phyloP scores from a whole-genome alignment of 2,329 filamentous ascomycete genomes.

The Aspergillus sp. region DNA sequence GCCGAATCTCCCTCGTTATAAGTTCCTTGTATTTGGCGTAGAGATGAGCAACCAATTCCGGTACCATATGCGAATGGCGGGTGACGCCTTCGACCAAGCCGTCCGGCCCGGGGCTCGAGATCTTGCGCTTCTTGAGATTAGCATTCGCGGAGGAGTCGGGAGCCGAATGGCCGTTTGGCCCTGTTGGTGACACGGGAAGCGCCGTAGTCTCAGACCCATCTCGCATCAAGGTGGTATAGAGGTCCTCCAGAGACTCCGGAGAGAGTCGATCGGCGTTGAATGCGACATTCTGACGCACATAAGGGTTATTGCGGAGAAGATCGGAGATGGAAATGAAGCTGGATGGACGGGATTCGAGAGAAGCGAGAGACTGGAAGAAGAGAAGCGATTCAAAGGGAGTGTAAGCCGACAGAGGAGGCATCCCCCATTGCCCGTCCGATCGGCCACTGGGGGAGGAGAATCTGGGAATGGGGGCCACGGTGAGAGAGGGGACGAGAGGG shows the following conservation, averaged over 20 bases:
- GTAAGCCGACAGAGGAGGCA: constrained; percentile 58
- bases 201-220: constrained; percentile 55
- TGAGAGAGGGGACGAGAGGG: constrained; percentile 9
- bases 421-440: constrained; percentile 41
- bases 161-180: constrained; percentile 23
- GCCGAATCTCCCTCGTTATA: constrained; percentile 60
- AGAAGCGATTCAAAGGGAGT: constrained; percentile 80
- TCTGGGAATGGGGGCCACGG: constrained; percentile 31
- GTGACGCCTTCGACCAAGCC: constrained; percentile 56
- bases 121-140: constrained; percentile 65
- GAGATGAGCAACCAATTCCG: constrained; percentile 61
- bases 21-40: constrained; percentile 67
- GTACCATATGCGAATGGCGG: constrained; percentile 60
- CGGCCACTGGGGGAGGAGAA: constrained; percentile 28
- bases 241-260: constrained; percentile 67
- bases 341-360: constrained; percentile 55
- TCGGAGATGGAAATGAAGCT: constrained; percentile 67
- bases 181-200: constrained; percentile 18
- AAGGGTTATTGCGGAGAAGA: constrained; percentile 62
- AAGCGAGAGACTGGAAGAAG: constrained; percentile 70
- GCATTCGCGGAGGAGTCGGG: constrained; percentile 22
- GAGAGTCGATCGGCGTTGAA: constrained; percentile 69
- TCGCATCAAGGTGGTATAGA: constrained; percentile 67
- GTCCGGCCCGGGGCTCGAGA: constrained; percentile 55
- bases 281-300: constrained; percentile 60